Evolutionary conservation across 495 filamentous ascomycete species (phyloP).

Genomic region (Amniculicola lignicola): DNA sequence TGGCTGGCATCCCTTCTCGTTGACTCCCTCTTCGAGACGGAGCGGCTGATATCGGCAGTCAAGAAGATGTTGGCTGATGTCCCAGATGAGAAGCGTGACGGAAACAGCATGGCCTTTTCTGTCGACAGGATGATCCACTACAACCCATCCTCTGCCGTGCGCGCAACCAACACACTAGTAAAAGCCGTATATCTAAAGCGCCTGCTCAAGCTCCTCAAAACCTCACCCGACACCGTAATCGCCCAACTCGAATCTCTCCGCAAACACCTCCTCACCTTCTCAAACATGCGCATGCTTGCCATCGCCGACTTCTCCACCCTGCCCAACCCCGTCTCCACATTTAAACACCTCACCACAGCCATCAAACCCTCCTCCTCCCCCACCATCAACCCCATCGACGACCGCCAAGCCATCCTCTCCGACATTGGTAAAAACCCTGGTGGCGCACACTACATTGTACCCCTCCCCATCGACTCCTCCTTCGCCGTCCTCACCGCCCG

Average conservation of each 20-base stretch:
- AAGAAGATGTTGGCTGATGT: slow-evolving; percentile 86
- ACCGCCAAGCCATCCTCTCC: slow-evolving; percentile 61
- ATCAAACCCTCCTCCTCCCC: slow-evolving; percentile 41
- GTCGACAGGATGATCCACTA: slow-evolving; percentile 80
- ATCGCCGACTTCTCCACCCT: slow-evolving; percentile 79
- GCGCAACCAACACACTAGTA: slow-evolving; percentile 77
- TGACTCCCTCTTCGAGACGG: slow-evolving; percentile 79
- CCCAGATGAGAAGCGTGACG: slow-evolving; percentile 86
- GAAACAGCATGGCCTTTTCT: slow-evolving; percentile 70
- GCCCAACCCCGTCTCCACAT: slow-evolving; percentile 72
- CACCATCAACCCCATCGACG: slow-evolving; percentile 58
- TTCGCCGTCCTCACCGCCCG: slow-evolving; percentile 72
- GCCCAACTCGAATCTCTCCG: slow-evolving; percentile 72
- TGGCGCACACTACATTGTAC: slow-evolving; percentile 71
- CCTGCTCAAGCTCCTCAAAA: slow-evolving; percentile 70
- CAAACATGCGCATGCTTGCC: slow-evolving; percentile 81
- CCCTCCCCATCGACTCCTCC: slow-evolving; percentile 91
- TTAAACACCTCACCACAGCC: slow-evolving; percentile 60
- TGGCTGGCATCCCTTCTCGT: slow-evolving; percentile 88
- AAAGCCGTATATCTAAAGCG: slow-evolving; percentile 85
- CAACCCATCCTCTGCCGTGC: slow-evolving; percentile 64
- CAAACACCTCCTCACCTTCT: slow-evolving; percentile 66
- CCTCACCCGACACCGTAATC: slow-evolving; percentile 68
- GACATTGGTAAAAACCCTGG: slow-evolving; percentile 70
- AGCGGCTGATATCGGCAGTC: slow-evolving; percentile 76